A percentile compares a stretch with the other conserved stretches of the same genome.
Conservation (phyloP, 805 yeast genomes). For the Maudiozyma turicensis region DNA sequence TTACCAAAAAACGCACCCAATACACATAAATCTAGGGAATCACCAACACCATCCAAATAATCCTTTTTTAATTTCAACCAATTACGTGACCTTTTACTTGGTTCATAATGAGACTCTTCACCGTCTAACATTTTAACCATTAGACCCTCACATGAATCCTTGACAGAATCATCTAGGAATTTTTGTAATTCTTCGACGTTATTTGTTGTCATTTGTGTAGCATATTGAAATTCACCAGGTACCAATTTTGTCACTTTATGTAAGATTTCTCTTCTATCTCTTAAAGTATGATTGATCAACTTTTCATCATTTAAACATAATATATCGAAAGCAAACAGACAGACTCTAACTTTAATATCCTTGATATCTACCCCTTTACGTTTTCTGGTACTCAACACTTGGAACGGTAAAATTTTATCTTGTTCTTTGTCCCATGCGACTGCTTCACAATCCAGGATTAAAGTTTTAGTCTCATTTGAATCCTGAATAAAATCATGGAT, state of each 20-base stretch:
- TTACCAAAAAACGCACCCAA: constrained; percentile 89
- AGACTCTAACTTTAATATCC: constrained; percentile 83
- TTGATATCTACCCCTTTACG: constrained; percentile 84
- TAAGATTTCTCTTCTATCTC: constrained; percentile 59
- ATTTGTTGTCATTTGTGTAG: constrained; percentile 62
- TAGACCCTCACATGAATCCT: constrained; percentile 87
- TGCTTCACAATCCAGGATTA: constrained; percentile 91
- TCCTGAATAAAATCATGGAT: constrained; percentile 47
- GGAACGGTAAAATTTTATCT: constrained; percentile 84
- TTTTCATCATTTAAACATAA: constrained; percentile 67
- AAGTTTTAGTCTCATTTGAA: constrained; percentile 34
- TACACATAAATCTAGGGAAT: constrained; percentile 86
- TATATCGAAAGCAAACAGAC: constrained; percentile 86
- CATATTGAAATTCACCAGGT: constrained; percentile 74
- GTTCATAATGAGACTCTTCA: constrained; percentile 75
- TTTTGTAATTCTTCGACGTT: constrained; percentile 65
- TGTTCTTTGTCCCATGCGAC: constrained; percentile 89
- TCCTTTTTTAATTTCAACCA: constrained; percentile 96
- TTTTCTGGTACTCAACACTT: constrained; percentile 84
- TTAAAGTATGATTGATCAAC: constrained; percentile 53
- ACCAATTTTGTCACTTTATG: constrained; percentile 46
- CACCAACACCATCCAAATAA: constrained; percentile 91
- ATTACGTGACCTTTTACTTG: constrained; percentile 87
- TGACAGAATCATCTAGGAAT: constrained; percentile 81
- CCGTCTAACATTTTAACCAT: constrained; percentile 91